phyloP scores from a whole-genome alignment of 2,329 filamentous ascomycete genomes.

The Ascomycota sp. region DNA sequence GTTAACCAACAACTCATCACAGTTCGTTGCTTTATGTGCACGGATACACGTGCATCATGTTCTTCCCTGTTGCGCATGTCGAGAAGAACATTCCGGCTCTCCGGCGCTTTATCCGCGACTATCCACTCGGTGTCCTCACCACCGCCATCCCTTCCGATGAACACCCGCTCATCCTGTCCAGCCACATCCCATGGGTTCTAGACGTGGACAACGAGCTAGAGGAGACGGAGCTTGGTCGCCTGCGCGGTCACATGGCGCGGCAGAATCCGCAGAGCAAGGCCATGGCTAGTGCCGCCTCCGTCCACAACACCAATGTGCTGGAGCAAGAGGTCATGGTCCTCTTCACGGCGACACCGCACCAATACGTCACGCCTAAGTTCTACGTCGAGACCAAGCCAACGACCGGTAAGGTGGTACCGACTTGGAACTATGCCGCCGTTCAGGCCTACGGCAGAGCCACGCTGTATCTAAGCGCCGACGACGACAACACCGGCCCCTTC shows the following conservation, averaged over 20 bases:
- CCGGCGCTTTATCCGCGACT: constrained; percentile 33
- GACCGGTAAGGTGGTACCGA: constrained; percentile 42
- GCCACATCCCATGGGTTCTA: constrained; percentile 39
- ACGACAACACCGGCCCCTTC: constrained; percentile 23
- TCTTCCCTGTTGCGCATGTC: constrained; percentile 31
- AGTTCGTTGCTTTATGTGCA: background rate
- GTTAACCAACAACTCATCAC: no score
- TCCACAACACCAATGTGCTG: constrained; percentile 8
- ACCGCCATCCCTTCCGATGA: constrained; percentile 33
- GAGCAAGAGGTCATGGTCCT: constrained; percentile 38
- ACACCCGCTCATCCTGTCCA: constrained; percentile 32
- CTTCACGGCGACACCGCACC: constrained; percentile 36
- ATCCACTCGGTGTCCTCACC: constrained; percentile 41
- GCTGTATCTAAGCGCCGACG: constrained; percentile 29
- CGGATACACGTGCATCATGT: constrained; percentile 22
- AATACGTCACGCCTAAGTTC: constrained; percentile 50
- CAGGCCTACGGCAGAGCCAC: constrained; percentile 40
- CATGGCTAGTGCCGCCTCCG: constrained; percentile 25
- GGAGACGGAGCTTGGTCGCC: constrained; percentile 17
- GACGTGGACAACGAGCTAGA: constrained; percentile 23
- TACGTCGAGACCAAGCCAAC: constrained; percentile 43
- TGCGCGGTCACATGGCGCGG: constrained; percentile 42
- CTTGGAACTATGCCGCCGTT: constrained; percentile 49
- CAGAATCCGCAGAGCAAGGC: constrained; percentile 43
- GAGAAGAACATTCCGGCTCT: constrained; percentile 28